These are phyloP conservation scores for Verticillium zaregamsianum DNA, from an alignment of 2,329 filamentous ascomycete species.

Conservation along the genomic window DNA sequence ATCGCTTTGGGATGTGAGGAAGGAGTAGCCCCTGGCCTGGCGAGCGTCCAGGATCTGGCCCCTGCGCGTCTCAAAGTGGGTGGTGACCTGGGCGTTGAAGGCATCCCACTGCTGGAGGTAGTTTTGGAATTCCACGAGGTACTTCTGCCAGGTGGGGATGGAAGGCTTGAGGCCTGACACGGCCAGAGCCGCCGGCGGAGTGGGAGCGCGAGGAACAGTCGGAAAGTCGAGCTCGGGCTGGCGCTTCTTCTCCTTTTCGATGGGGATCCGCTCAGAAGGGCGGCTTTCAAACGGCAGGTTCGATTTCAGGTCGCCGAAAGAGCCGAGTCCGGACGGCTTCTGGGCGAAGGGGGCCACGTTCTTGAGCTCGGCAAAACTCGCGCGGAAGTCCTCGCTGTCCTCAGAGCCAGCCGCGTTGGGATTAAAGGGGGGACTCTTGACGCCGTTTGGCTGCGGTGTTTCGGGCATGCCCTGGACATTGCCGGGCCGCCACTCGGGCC, in stretches of 20 bases:
- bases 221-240: conserved; percentile 39
- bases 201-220: conserved; percentile 43
- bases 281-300: conserved; percentile 54
- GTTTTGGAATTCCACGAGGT: conserved; percentile 46
- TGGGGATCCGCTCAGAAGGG: conserved; percentile 36
- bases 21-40: conserved; percentile 37
- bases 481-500: conserved; percentile 56
- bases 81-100: conserved; percentile 44
- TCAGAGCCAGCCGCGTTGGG: conserved; percentile 45
- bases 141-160: conserved; percentile 41
- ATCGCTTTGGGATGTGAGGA: conserved; percentile 38
- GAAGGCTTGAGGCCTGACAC: conserved; percentile 40
- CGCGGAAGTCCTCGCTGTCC: conserved; percentile 51
- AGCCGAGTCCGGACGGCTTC: conserved; percentile 43
- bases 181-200: conserved; percentile 37
- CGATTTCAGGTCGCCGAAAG: conserved; percentile 51
- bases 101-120: conserved; percentile 46
- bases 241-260: conserved; percentile 26
- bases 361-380: conserved; percentile 49
- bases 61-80: conserved; percentile 52
- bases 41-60: conserved; percentile 33
- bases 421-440: conserved; percentile 18
- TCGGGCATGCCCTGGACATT: conserved; percentile 29
- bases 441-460: conserved; percentile 17
- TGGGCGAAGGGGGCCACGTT: conserved; percentile 52